Percentiles rank a stretch among this genome's conserved stretches.
These are phyloP conservation scores for Coniosporium tulheliwenetii DNA, from an alignment of 2,329 filamentous ascomycete species.

Conservation along the genomic window DNA sequence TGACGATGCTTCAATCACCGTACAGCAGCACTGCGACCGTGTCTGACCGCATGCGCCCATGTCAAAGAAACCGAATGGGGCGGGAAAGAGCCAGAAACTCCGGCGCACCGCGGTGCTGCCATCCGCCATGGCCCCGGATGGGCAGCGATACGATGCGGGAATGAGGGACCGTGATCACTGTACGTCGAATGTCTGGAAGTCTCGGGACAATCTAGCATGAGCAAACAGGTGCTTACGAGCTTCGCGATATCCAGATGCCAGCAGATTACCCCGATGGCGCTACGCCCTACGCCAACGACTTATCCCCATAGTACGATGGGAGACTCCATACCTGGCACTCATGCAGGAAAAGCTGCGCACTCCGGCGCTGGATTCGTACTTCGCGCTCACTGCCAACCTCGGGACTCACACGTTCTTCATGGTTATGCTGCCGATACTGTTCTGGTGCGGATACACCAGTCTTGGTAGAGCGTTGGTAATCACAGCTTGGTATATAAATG, in stretches of 20 bases:
- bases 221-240: neutral
- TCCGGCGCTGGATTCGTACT: constrained; percentile 83
- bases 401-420: constrained; percentile 99
- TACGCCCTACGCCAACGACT: constrained; percentile 68
- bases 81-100: too few relatives aligned
- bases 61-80: too few relatives aligned
- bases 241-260: constrained; percentile 46
- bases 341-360: constrained; percentile 69
- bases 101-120: too few relatives aligned
- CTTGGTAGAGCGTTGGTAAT: constrained; percentile 69
- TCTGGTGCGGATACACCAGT: constrained; percentile 84
- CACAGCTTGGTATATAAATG: neutral
- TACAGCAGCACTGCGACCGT: too few relatives aligned
- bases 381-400: constrained; percentile 89
- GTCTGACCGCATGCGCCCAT: too few relatives aligned
- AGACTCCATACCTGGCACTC: constrained; percentile 85
- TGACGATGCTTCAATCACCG: too few relatives aligned
- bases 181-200: constrained; percentile 11
- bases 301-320: constrained; percentile 79
- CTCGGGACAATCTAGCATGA: neutral
- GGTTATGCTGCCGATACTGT: constrained; percentile 82
- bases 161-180: constrained; percentile 57
- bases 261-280: constrained; percentile 73
- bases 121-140: neutral
- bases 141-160: constrained; percentile 46